Conservation (phyloP, 306 rosid species). For the Dicorynia guianensis region DNA sequence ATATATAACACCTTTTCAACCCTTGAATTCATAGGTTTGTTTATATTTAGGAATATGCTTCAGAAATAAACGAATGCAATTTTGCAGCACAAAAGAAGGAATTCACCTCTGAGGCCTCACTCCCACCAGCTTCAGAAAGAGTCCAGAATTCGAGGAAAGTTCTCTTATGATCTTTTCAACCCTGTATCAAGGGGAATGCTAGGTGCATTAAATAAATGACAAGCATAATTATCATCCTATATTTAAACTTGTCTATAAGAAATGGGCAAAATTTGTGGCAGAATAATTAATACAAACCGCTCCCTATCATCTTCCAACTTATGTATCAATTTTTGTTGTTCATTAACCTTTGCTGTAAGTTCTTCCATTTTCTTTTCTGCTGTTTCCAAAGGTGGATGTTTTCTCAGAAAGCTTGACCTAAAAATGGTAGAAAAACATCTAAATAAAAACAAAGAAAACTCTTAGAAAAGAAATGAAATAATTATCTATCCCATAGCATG, state of each 20-base stretch:
- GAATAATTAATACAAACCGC: constrained; percentile 46
- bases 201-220: neutral
- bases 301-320: constrained; percentile 77
- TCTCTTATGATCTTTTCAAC: constrained; percentile 62
- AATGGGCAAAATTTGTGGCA: neutral
- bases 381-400: constrained; percentile 52
- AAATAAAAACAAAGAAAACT: constrained; percentile 33
- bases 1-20: neutral
- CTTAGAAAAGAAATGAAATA: constrained; percentile 23
- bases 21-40: neutral
- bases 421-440: constrained; percentile 40
- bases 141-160: constrained; percentile 66
- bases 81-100: neutral
- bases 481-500: constrained; percentile 21
- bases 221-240: neutral
- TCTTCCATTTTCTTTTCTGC: constrained; percentile 56
- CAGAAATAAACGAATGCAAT: neutral
- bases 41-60: neutral
- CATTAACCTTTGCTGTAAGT: constrained; percentile 56
- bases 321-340: constrained; percentile 65
- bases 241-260: neutral
- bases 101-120: constrained; percentile 63
- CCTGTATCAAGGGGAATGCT: constrained; percentile 47
- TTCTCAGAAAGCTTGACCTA: constrained; percentile 74
- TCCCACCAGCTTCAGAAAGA: constrained; percentile 61